Evolutionary conservation across 192 early-diverging fungal genomes (phyloP).

Genomic region (Coemansia sp.): DNA sequence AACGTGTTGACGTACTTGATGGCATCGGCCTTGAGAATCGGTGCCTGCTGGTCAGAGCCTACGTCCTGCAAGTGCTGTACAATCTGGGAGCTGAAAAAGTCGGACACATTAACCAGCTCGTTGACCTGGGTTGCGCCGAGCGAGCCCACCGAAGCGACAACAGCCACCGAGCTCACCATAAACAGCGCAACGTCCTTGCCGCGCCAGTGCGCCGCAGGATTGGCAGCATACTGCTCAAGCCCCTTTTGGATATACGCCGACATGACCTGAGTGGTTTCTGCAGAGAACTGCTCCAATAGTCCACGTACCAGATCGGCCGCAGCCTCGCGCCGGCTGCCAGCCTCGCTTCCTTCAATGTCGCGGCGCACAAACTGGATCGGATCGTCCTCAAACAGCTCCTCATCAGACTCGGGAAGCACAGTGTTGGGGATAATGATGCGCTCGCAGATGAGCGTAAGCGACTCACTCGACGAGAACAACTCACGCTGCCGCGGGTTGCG

Average conservation of each 20-base stretch:
- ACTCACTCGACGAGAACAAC: constrained; percentile 72
- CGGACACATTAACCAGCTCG: constrained; percentile 74
- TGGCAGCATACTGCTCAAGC: constrained; percentile 68
- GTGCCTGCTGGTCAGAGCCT: constrained; percentile 63
- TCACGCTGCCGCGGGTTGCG: constrained; percentile 65
- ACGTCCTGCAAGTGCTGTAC: constrained; percentile 79
- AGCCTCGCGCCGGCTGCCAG: constrained; percentile 88
- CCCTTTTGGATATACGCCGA: constrained; percentile 70
- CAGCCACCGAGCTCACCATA: constrained; percentile 84
- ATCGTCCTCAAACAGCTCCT: constrained; percentile 96
- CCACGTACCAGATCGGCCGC: constrained; percentile 91
- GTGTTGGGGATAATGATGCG: constrained; percentile 93
- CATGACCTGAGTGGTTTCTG: constrained; percentile 83
- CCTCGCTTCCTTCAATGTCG: constrained; percentile 90
- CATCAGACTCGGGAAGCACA: constrained; percentile 77
- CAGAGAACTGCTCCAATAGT: constrained; percentile 81
- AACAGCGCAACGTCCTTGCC: constrained; percentile 95
- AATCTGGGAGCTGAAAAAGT: constrained; percentile 81
- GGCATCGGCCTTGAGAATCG: constrained; percentile 91
- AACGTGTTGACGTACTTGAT: constrained; percentile 94
- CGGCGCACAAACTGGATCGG: constrained; percentile 92
- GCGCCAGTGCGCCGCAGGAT: constrained; percentile 79
- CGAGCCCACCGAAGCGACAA: constrained; percentile 71
- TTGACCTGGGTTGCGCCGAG: constrained; percentile 86
- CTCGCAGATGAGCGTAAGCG: constrained; percentile 81